Evolutionary conservation across 495 filamentous ascomycete genomes (phyloP), one percentile per base, ranked within the genome.

Genomic region (Penicillium cinerascens): DNA sequence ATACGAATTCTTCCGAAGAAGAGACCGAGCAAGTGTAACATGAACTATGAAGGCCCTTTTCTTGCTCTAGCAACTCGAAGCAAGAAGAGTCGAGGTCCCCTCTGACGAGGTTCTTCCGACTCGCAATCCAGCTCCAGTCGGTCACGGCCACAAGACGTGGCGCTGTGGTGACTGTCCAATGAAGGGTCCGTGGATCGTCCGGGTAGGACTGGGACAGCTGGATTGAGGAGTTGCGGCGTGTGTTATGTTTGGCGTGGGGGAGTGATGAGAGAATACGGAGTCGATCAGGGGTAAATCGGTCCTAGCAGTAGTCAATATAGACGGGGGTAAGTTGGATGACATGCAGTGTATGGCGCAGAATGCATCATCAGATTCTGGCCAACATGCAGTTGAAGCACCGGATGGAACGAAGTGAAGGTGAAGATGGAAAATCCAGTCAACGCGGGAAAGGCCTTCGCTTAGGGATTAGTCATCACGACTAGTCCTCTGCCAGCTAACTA

Each of bases 11-110:
- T 36, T 51, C 47, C 29, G 36, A 52, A 45, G 37, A 52, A 51
- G 52, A 58, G 61, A 58, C 58, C 58, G 60, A 68, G 66, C 62
- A 70, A 60, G 58, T 58, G 55, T 52, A 68, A 70, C 74, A 77
- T 74, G 74, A 74, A 77, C 74, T 77, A 77, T 77, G 74, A 77
- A 77, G 74, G 74, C 72, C 68, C 74, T 75, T 44, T 55, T 45
- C 44, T 76, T 70, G 51, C 49, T 77, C 66, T 75, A 52, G 72
- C 74, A 75, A 74, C 66, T 58, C 55, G 26, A 40, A 52, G 51
- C 52, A 45, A 36, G 44, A 43, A 59, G 44, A 49, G 27, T 27
- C 29, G 37, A 33, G 39, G 23, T 23, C 17, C 49, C 39, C 56
- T 48, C 44, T 33, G 48, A 49, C n/a, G 50, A 62, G 44, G 50